Conservation (phyloP, 331 rosid species). For the Dryas integrifolia region DNA sequence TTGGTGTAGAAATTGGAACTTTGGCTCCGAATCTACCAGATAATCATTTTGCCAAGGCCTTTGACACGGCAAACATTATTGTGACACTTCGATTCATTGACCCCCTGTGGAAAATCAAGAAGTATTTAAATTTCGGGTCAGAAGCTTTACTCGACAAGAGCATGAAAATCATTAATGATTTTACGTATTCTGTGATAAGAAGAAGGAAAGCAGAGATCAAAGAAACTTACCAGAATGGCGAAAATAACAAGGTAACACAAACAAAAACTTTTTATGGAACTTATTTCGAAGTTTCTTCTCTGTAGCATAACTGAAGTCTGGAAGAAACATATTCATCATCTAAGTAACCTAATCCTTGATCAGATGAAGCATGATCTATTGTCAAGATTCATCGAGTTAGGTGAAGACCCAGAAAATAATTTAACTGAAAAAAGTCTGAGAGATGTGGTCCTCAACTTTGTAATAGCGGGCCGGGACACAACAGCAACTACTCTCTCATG, state of each 20-base stretch:
- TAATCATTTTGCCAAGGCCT: constrained; percentile 71
- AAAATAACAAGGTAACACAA: constrained; percentile 45
- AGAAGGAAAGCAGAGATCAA: constrained; percentile 77
- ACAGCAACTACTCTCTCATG: constrained; percentile 92
- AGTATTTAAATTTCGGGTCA: constrained; percentile 61
- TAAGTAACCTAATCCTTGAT: constrained; percentile 7
- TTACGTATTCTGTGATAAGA: constrained; percentile 76
- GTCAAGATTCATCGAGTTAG: constrained; percentile 80
- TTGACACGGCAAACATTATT: constrained; percentile 78
- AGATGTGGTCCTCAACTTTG: constrained; percentile 83
- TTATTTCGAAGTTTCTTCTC: not conserved
- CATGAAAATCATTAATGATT: constrained; percentile 66
- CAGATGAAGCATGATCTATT: constrained; percentile 83
- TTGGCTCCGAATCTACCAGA: constrained; percentile 66
- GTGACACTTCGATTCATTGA: constrained; percentile 89
- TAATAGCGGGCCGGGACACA: constrained; percentile 91
- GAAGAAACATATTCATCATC: not conserved
- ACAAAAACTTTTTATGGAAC: not conserved
- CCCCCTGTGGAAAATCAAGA: constrained; percentile 78
- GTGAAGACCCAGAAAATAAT: constrained; percentile 43
- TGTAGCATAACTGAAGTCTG: not conserved
- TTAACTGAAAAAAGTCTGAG: constrained; percentile 72
- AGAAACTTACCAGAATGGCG: constrained; percentile 32
- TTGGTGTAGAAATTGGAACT: constrained; percentile 93
- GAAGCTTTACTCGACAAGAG: constrained; percentile 80